Percentiles rank a stretch among this genome's conserved stretches.
Conservation (phyloP, 192 early-diverging fungal species). For the Oehlia diaphana region DNA sequence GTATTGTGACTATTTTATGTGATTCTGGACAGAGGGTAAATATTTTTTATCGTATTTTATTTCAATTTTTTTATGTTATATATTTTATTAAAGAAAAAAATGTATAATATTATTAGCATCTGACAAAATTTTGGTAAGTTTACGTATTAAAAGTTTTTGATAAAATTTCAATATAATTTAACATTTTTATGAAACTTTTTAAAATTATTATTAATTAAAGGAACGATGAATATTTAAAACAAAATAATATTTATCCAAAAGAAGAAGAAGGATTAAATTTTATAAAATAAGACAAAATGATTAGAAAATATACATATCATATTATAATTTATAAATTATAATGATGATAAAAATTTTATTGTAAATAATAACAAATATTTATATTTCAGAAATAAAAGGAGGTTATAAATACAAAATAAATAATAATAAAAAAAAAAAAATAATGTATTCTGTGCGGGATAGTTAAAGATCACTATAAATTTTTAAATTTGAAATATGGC, state of each 20-base stretch:
- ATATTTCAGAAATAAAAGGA: no score
- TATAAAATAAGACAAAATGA: not conserved
- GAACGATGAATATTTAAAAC: conserved; percentile 52
- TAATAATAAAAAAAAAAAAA: no score
- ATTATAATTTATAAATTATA: no score
- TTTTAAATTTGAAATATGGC: no score
- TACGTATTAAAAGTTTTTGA: not conserved
- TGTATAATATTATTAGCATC: conserved; percentile 43
- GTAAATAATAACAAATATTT: no score
- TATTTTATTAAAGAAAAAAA: not conserved
- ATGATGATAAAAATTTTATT: no score
- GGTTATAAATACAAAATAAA: no score
- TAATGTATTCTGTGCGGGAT: no score
- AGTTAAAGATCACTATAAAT: no score
- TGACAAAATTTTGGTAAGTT: conserved; percentile 92
- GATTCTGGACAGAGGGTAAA: conserved; percentile 78
- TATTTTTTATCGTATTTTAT: not conserved
- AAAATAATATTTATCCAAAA: conserved; percentile 30
- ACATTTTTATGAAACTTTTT: not conserved
- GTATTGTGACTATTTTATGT: conserved; percentile 87
- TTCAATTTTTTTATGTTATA: not conserved
- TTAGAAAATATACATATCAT: no score
- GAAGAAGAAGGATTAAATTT: conserved; percentile 13
- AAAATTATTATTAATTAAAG: conserved; percentile 16
- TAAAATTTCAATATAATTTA: no score